These are phyloP conservation scores for Lepidium sativum DNA, from an alignment of 345 rosid genomes.

Conservation along the genomic window DNA sequence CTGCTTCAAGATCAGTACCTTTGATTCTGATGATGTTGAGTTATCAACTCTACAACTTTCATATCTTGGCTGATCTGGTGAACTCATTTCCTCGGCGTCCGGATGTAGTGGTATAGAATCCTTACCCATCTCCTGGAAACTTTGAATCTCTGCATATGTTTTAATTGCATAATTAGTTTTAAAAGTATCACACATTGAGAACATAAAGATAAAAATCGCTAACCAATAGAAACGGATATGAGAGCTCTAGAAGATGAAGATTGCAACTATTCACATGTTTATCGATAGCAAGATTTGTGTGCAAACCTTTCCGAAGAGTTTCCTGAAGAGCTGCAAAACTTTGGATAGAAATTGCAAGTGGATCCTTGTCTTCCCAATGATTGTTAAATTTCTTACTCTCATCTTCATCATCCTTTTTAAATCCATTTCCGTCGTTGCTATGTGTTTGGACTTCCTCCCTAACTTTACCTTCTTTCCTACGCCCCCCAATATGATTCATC, in stretches of 20 bases:
- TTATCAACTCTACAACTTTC: constrained; percentile 12
- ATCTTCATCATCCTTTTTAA: constrained; percentile 26
- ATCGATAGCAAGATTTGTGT: neutral
- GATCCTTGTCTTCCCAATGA: constrained; percentile 41
- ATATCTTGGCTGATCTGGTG: constrained; percentile 29
- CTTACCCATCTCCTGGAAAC: constrained; percentile 44
- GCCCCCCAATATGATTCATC: constrained; percentile 47
- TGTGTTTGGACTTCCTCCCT: constrained; percentile 36
- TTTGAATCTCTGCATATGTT: constrained; percentile 47
- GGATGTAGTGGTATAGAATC: constrained; percentile 24
- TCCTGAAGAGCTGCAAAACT: constrained; percentile 58
- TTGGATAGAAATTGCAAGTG: constrained; percentile 42
- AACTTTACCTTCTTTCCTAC: constrained; percentile 36
- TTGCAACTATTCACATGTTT: neutral
- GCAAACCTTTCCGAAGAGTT: constrained; percentile 58
- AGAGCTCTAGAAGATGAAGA: neutral
- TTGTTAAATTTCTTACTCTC: constrained; percentile 27
- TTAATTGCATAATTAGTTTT: constrained; percentile 1
- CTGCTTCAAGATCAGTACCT: constrained; percentile 38
- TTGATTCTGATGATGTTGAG: constrained; percentile 33
- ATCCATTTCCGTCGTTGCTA: constrained; percentile 35
- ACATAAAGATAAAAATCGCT: neutral
- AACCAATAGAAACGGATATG: neutral
- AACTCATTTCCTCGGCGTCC: constrained; percentile 21
- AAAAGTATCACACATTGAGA: neutral